Evolutionary conservation across 192 early-diverging fungal species (phyloP).

Genomic region (Dissophora ornata): DNA sequence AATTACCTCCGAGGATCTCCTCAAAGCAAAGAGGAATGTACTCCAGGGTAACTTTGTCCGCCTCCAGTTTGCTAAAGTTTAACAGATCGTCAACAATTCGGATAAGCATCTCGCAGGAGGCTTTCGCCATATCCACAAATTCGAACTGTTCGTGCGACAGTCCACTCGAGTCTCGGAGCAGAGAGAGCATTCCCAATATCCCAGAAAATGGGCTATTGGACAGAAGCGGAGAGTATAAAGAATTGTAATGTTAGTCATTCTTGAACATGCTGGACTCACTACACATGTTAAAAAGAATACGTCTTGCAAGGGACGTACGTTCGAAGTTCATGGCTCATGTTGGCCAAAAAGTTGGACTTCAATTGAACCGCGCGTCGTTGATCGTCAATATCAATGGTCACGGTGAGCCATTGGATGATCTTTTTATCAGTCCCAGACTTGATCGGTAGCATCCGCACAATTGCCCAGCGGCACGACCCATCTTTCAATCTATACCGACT

Average conservation of each 20-base stretch:
- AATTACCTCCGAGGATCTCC: constrained; percentile 57
- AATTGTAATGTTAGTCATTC: no score
- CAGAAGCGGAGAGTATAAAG: not conserved
- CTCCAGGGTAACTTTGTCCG: constrained; percentile 60
- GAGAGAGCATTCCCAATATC: constrained; percentile 61
- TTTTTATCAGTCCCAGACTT: constrained; percentile 25
- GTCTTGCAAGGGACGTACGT: constrained; percentile 49
- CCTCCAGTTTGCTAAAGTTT: constrained; percentile 61
- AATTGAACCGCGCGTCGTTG: constrained; percentile 57
- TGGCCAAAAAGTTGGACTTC: constrained; percentile 75
- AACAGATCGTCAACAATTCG: constrained; percentile 64
- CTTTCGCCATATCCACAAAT: constrained; percentile 63
- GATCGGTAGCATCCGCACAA: constrained; percentile 50
- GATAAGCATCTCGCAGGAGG: constrained; percentile 60
- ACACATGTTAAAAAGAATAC: no score
- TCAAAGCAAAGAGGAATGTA: constrained; percentile 54
- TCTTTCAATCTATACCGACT: constrained; percentile 48
- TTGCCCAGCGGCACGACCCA: constrained; percentile 34
- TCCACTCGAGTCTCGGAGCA: constrained; percentile 52
- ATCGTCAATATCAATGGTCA: constrained; percentile 52
- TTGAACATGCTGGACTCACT: no score
- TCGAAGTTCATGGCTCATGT: constrained; percentile 83
- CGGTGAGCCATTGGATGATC: constrained; percentile 49
- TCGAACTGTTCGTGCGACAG: constrained; percentile 59
- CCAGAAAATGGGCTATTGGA: constrained; percentile 58